These are phyloP conservation scores for Inonotus obliquus DNA, from an alignment of 1,284 basidiomycete species.

Conservation along the genomic window DNA sequence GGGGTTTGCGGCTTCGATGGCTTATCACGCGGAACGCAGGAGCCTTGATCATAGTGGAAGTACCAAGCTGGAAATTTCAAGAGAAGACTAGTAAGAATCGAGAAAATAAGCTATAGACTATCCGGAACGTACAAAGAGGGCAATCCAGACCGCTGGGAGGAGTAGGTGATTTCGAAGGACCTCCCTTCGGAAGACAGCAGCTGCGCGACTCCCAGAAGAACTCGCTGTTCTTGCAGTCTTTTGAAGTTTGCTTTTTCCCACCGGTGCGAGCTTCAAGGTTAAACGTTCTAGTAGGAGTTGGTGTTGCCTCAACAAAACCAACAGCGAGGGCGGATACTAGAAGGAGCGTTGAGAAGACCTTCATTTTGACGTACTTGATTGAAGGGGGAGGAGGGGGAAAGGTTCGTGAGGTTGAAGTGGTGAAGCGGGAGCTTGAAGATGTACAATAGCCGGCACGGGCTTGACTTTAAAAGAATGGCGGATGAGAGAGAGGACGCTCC, in stretches of 20 bases:
- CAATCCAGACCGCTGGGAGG: slow-evolving; percentile 15
- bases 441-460: neutral
- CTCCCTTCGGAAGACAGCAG: slow-evolving; percentile 20
- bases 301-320: slow-evolving; percentile 16
- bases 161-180: slow-evolving; percentile 13
- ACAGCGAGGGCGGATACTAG: slow-evolving; percentile 16
- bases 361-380: neutral
- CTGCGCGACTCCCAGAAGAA: slow-evolving; percentile 18
- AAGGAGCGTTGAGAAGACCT: slow-evolving; percentile 17
- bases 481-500: slow-evolving; percentile 16
- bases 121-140: slow-evolving; percentile 11
- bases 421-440: slow-evolving; percentile 10
- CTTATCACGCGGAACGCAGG: slow-evolving; percentile 16
- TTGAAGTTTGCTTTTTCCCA: neutral
- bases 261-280: neutral
- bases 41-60: slow-evolving; percentile 17
- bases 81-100: neutral
- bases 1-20: slow-evolving; percentile 10
- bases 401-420: neutral
- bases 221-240: slow-evolving; percentile 7
- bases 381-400: neutral
- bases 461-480: slow-evolving; percentile 15
- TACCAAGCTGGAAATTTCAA: slow-evolving; percentile 13
- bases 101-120: neutral
- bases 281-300: slow-evolving; percentile 11